These are phyloP conservation scores for Botrytis cinerea DNA, from an alignment of 2,329 filamentous ascomycete genomes.

Conservation along the genomic window DNA sequence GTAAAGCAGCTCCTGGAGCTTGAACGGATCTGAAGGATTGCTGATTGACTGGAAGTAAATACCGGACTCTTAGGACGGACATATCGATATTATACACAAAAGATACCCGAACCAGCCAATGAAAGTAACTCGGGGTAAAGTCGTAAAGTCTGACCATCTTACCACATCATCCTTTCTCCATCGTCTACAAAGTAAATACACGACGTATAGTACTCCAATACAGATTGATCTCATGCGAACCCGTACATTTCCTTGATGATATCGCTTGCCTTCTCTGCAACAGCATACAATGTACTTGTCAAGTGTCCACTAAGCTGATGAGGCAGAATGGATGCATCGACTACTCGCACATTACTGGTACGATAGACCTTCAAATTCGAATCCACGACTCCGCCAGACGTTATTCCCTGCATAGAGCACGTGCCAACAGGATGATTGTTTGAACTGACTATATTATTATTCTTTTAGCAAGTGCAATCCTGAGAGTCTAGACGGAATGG, in stretches of 20 bases:
- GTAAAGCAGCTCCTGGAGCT: not conserved
- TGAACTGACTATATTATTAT: constrained; percentile 1
- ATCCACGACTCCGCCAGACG: constrained; percentile 32
- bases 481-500: not conserved
- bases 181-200: not conserved
- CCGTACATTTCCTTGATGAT: constrained; percentile 23
- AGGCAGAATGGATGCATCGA: constrained; percentile 32
- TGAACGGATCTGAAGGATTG: not conserved
- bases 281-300: constrained; percentile 30
- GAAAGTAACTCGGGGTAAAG: not conserved
- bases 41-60: not conserved
- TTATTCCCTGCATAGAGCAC: constrained; percentile 30
- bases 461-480: not conserved
- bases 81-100: not conserved
- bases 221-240: not conserved
- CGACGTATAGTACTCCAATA: not conserved
- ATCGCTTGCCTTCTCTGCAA: constrained; percentile 32
- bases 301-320: constrained; percentile 30
- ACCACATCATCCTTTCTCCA: not conserved
- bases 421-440: constrained; percentile 31
- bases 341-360: constrained; percentile 29
- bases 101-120: not conserved
- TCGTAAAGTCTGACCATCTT: not conserved
- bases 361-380: constrained; percentile 31
- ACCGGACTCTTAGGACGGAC: no score